These are phyloP conservation scores for Ophiostoma sp. DNA, from an alignment of 2,329 filamentous ascomycete genomes.

Conservation along the genomic window DNA sequence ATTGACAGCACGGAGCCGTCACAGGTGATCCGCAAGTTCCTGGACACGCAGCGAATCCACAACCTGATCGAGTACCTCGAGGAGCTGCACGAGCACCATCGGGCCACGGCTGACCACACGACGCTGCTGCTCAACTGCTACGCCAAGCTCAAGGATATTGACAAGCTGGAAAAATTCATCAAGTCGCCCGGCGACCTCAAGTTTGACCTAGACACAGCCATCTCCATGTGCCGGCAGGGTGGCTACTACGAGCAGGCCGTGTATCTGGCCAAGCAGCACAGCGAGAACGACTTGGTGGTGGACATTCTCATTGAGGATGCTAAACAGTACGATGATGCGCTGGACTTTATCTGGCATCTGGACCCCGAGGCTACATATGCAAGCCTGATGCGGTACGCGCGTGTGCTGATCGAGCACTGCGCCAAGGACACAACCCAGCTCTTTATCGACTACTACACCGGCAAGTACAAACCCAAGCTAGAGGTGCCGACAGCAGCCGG, in stretches of 20 bases:
- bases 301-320: constrained; percentile 95
- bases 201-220: constrained; percentile 95
- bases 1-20: constrained; percentile 96
- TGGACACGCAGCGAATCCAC: constrained; percentile 95
- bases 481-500: constrained; percentile 41
- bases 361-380: constrained; percentile 75
- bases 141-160: constrained; percentile 93
- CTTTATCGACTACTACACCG: constrained; percentile 94
- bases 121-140: constrained; percentile 95
- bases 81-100: constrained; percentile 89
- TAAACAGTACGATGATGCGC: constrained; percentile 79
- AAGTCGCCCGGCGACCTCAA: constrained; percentile 91
- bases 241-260: constrained; percentile 96
- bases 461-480: constrained; percentile 68
- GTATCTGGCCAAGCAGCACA: constrained; percentile 89
- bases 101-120: constrained; percentile 90
- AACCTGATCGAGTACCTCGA: constrained; percentile 97
- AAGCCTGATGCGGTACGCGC: constrained; percentile 91
- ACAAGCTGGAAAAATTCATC: constrained; percentile 94
- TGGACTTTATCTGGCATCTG: constrained; percentile 86
- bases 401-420: constrained; percentile 82
- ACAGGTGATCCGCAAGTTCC: constrained; percentile 90
- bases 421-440: constrained; percentile 75
- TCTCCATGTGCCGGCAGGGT: constrained; percentile 93
- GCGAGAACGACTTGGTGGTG: constrained; percentile 87